These are phyloP conservation scores for Triticum turgidum DNA, from an alignment of 176 grass and related monocot species.

Conservation along the genomic window DNA sequence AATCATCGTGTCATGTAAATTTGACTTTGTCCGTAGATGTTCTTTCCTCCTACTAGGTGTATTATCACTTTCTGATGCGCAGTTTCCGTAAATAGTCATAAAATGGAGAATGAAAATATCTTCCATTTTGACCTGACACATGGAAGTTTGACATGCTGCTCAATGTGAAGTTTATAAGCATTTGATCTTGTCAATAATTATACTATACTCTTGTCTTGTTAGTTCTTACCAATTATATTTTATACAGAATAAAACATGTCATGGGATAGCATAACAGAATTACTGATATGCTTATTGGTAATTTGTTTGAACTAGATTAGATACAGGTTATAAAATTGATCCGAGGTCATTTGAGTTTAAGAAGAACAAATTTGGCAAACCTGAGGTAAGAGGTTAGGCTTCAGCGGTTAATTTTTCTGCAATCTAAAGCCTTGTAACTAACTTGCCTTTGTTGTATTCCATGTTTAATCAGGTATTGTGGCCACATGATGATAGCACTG, in stretches of 20 bases:
- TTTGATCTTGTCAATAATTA: conserved; percentile 10
- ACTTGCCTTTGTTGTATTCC: conserved; percentile 28
- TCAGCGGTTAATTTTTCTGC: background rate
- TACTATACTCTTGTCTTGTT: background rate
- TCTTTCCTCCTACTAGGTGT: background rate
- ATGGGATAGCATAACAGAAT: conserved; percentile 20
- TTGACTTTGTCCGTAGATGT: background rate
- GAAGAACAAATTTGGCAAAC: conserved; percentile 91
- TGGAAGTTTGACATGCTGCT: background rate
- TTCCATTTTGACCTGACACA: background rate
- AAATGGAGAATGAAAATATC: background rate
- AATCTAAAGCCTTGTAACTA: background rate
- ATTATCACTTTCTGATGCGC: background rate
- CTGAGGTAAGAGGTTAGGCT: conserved; percentile 63
- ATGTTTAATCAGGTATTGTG: conserved; percentile 64
- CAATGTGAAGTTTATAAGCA: background rate
- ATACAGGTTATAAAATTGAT: conserved; percentile 63
- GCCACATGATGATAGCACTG: conserved; percentile 37
- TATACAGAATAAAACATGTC: conserved; percentile 2
- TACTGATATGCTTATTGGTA: conserved; percentile 31
- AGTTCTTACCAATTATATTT: background rate
- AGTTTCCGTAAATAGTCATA: background rate
- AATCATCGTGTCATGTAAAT: background rate
- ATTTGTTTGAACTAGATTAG: conserved; percentile 82
- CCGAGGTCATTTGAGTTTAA: conserved; percentile 85